Base-by-base conservation (phyloP, 2,329 filamentous ascomycete species). In the Furcasterigmium sp. region DNA sequence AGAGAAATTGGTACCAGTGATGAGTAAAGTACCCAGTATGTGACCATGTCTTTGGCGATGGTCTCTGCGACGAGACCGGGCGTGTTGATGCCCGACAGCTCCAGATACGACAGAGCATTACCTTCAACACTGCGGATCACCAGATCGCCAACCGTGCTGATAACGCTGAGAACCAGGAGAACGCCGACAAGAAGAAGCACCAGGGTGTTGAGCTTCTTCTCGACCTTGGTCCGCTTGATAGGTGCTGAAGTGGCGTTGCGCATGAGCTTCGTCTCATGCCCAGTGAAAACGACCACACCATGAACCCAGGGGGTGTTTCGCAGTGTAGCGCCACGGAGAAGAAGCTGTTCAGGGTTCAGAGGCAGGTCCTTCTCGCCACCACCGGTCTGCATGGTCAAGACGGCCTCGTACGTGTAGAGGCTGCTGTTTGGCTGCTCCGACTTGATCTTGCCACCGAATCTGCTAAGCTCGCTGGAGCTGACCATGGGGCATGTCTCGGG, bases 371-470 rank as follows among this genome's bases (percentile, higher is more conserved):
- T 95, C 65, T 98, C 93, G 28, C 90, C 89, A 15, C 91, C 91
- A 35, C 91, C 90, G 37, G 85, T 78, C 56, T 91, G 83, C 76
- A 97, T 86, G 0, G 91, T 97, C 62, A 98, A 64, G 1, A 91
- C 96, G 30, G 91, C 93, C 66, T 98, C 94, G 62, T 97, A 98
- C 0, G 93, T 98, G 65, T 98, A 98, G 28, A 98, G 72, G 64
- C 91, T 97, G 69, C 90, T 96, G 72, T 98, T 98, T 18, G 93
- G 93, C 62, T 97, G 93, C 66, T 98, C 93, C 2, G 91, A 97
- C 55, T 88, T 85, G 54, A 98, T 73, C 49, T 86, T 85, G 23
- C 93, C 93, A 37, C 87, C 87, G 4, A 98, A 69, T 48, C 91
- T 78, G 58, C 89, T 88, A 49, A 98, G 72, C 56, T 97, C 91